Percentiles rank a stretch among this genome's conserved stretches.
These are phyloP conservation scores for Lachnellula occidentalis DNA, from an alignment of 2,329 filamentous ascomycete species.

Conservation along the genomic window DNA sequence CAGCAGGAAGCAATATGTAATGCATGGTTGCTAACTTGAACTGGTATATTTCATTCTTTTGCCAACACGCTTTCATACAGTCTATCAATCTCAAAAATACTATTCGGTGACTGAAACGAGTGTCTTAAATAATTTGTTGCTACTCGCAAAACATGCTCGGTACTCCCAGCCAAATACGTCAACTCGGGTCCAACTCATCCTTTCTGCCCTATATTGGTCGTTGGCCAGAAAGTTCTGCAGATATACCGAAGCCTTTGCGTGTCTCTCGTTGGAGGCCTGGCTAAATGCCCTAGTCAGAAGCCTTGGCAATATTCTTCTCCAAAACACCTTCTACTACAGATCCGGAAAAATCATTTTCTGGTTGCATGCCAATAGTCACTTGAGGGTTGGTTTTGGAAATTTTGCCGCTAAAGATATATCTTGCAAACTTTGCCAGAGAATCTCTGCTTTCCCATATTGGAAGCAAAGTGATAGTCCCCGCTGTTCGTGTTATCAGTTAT, in stretches of 20 bases:
- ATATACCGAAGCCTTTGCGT: neutral
- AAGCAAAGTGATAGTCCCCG: conserved; percentile 19
- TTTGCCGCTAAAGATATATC: conserved; percentile 6
- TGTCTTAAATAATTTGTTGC: too few relatives aligned
- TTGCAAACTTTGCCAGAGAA: conserved; percentile 2
- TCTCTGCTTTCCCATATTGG: conserved; percentile 21
- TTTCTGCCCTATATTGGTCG: too few relatives aligned
- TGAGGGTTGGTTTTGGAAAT: neutral
- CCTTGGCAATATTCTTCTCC: neutral
- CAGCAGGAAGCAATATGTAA: too few relatives aligned
- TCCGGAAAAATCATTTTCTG: neutral
- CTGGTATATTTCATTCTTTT: too few relatives aligned
- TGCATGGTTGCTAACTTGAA: too few relatives aligned
- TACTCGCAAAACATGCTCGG: too few relatives aligned
- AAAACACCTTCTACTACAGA: neutral
- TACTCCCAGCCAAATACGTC: too few relatives aligned
- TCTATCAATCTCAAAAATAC: too few relatives aligned
- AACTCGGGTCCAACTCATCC: too few relatives aligned
- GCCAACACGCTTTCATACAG: too few relatives aligned
- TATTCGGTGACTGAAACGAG: too few relatives aligned
- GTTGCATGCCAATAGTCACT: neutral
- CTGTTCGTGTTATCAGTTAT: neutral
- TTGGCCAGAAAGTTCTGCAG: too few relatives aligned
- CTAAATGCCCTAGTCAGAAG: neutral
- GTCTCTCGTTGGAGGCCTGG: neutral